phyloP scores from a whole-genome alignment of 345 rosid genomes.

The Bruguiera gymnorhiza region DNA sequence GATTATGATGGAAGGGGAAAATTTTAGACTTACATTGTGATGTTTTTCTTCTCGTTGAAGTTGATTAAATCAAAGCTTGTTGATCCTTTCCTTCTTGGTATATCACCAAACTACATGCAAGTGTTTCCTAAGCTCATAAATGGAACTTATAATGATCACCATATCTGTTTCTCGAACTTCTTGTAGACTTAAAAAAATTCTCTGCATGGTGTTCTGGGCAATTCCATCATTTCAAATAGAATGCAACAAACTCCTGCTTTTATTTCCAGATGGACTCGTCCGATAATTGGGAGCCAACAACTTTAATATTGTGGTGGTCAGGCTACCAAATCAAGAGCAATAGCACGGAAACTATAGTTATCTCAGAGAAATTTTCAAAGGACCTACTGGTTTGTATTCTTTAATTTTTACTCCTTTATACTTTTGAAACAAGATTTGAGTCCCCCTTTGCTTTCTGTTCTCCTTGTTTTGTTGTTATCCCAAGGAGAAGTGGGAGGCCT shows the following conservation, averaged over 20 bases:
- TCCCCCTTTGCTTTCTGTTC: not conserved
- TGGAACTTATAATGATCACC: not conserved
- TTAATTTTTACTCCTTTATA: not conserved
- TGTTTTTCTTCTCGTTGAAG: not conserved
- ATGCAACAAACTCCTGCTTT: not conserved
- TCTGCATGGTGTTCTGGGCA: not conserved
- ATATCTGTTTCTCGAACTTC: not conserved
- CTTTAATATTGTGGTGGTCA: constrained; percentile 47
- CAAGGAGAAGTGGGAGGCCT: not conserved
- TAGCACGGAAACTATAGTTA: constrained; percentile 36
- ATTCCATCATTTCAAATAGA: not conserved
- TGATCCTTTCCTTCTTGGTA: no score
- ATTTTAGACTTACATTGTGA: no score
- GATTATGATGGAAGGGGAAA: no score
- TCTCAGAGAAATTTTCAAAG: constrained; percentile 64
- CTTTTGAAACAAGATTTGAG: not conserved
- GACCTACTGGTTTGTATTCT: constrained; percentile 46
- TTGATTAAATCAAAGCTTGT: no score
- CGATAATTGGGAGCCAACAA: constrained; percentile 70
- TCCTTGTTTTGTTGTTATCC: not conserved
- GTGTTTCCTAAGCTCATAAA: not conserved
- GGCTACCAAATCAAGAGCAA: constrained; percentile 63
- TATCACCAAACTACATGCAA: no score
- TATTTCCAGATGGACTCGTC: constrained; percentile 55
- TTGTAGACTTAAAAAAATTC: not conserved